Evolutionary conservation across 1,139 yeast species (phyloP).

Genomic region (Schizosaccharomyces versatilis): DNA sequence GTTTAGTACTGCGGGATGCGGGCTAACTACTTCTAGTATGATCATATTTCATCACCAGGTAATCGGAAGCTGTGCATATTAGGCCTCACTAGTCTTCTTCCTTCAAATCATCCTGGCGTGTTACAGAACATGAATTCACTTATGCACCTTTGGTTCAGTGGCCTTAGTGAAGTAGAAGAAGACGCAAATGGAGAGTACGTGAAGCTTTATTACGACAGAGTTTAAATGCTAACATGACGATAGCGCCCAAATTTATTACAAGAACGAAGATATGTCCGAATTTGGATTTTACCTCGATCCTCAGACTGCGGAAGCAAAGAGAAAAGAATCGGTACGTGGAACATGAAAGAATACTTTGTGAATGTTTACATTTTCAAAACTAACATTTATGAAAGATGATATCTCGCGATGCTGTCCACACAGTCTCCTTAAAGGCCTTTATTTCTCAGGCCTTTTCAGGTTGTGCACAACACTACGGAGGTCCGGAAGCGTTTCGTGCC

Average conservation of each 20-base stretch:
- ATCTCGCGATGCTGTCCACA: background rate
- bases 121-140: slow-evolving; percentile 4
- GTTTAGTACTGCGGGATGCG: too few relatives aligned
- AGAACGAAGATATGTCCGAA: background rate
- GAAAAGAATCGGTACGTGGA: background rate
- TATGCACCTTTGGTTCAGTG: slow-evolving; percentile 11
- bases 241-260: background rate
- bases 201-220: background rate
- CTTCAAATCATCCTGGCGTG: slow-evolving; percentile 4
- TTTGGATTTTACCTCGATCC: background rate
- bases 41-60: slow-evolving; percentile 44
- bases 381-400: background rate
- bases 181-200: slow-evolving; percentile 9
- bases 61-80: slow-evolving; percentile 40
- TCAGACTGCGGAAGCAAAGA: background rate
- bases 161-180: slow-evolving; percentile 10
- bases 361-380: background rate
- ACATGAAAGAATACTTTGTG: background rate
- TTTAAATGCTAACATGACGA: background rate
- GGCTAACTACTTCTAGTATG: slow-evolving; percentile 16
- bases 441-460: background rate
- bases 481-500: background rate
- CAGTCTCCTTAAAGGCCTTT: background rate
- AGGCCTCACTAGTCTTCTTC: slow-evolving; percentile 32
- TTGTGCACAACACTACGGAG: background rate